Conservation (phyloP, 495 filamentous ascomycete species). For the Aspergillus haitiensis region DNA sequence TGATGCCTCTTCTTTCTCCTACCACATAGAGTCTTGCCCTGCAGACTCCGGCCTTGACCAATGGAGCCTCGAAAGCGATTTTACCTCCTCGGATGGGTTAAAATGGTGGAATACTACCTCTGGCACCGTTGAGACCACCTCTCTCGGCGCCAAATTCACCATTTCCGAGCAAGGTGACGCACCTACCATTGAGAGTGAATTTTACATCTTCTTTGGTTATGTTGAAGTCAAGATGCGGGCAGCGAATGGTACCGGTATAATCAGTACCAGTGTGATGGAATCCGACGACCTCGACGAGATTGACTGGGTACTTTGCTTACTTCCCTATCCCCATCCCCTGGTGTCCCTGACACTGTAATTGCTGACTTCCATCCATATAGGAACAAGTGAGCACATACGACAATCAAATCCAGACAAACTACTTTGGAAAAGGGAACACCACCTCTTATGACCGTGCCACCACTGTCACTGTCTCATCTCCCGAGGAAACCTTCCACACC, state of each 20-base stretch:
- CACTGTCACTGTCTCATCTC: constrained; percentile 55
- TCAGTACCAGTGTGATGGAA: constrained; percentile 77
- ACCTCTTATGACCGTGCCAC: constrained; percentile 71
- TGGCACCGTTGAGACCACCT: constrained; percentile 49
- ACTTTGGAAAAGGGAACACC: constrained; percentile 90
- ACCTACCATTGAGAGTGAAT: constrained; percentile 70
- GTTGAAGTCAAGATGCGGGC: constrained; percentile 71
- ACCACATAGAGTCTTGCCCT: constrained; percentile 51
- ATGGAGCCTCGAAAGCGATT: constrained; percentile 60
- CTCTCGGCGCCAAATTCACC: constrained; percentile 66
- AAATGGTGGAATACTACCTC: constrained; percentile 62
- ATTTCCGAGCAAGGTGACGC: constrained; percentile 69
- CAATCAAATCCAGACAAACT: constrained; percentile 78
- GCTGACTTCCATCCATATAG: constrained; percentile 6
- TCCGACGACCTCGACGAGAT: constrained; percentile 93
- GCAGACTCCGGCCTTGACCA: constrained; percentile 63
- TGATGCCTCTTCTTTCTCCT: not conserved
- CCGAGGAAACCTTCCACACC: constrained; percentile 70
- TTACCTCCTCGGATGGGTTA: constrained; percentile 55
- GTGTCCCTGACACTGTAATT: too few species aligned
- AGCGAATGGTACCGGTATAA: constrained; percentile 69
- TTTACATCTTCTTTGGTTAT: constrained; percentile 78
- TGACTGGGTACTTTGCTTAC: constrained; percentile 65
- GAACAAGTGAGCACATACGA: constrained; percentile 31
- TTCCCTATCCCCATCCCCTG: not conserved